Evolutionary conservation across 345 rosid species (phyloP), one percentile per base, ranked within the genome.

Genomic region (Salix suchowensis): DNA sequence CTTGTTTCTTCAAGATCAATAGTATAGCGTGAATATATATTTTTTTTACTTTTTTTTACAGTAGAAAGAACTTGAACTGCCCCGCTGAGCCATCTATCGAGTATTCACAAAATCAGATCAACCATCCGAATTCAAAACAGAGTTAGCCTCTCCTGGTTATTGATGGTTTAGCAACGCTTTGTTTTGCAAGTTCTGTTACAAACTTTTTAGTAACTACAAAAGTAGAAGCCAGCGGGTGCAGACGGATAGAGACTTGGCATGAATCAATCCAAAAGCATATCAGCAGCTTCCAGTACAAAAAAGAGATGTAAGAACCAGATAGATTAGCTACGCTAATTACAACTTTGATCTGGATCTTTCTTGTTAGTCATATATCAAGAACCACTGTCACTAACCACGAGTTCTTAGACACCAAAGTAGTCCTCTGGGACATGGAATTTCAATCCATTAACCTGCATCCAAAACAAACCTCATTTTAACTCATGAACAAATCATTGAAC

Each of bases 401-500:
- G 70, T 61, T 32, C 24, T 73, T 83, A 86, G 28, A 73, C 30
- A 74, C 65, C 24, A 52, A 94, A 91, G 80, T 88, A 92, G 76
- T 92, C 98, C 87, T 91, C 98, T 0, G 93, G 96, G 16, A 90
- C 85, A 37, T 81, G 79, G 85, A 94, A 92, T 86, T 87, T 89
- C 83, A 94, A 76, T 52, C 97, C 94, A 64, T 84, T 76, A 23
- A 89, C 91, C 97, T 91, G 90, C 86, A 86, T 84, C 76, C 79
- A 74, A 46, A 66, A 40, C 36, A 19, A 30, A 50, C 6, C 54
- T 48, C 54, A 44, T 44, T 44, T 14, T 5, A 48, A 48, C 19
- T 48, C 54, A 1, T 48, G 54, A 16, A 19, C 54, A 48, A 48
- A 16, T 48, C 54, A 48, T 5, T 48, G 21, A 48, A 48, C 54